A percentile compares a stretch with the other conserved stretches of the same genome.
Conservation (phyloP, 306 rosid genomes). For the Inga leiocalycina region DNA sequence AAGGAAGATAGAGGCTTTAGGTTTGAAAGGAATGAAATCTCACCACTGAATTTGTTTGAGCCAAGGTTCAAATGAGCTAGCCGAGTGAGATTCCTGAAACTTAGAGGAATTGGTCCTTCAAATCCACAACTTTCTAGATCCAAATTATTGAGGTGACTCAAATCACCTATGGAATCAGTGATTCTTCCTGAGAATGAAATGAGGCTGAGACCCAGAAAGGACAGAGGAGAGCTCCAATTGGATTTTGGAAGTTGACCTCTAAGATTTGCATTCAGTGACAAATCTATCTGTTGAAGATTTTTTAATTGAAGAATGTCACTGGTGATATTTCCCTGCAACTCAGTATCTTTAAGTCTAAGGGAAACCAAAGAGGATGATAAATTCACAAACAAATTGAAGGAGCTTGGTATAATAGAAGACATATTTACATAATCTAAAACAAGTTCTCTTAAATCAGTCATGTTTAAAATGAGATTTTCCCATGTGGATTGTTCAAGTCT, state of each 20-base stretch:
- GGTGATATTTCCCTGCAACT: neutral
- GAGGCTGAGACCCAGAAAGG: neutral
- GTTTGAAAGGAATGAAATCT: constrained; percentile 21
- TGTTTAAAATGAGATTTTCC: neutral
- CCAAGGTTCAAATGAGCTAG: neutral
- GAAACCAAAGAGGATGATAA: neutral
- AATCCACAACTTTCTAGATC: neutral
- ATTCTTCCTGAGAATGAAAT: neutral
- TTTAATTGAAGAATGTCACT: neutral
- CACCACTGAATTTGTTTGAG: constrained; percentile 11
- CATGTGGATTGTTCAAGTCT: neutral
- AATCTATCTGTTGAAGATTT: neutral
- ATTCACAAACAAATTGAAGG: neutral
- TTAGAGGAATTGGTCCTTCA: neutral
- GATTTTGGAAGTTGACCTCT: neutral
- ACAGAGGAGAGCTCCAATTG: neutral
- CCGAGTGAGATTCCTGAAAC: neutral
- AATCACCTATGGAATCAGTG: neutral
- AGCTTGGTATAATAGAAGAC: neutral
- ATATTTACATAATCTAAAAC: neutral
- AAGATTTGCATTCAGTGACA: neutral
- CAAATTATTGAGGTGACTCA: neutral
- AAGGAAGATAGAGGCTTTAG: neutral
- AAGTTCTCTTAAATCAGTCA: neutral
- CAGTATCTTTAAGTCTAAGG: neutral